Percentiles rank a stretch among this genome's conserved stretches.
These are phyloP conservation scores for Halteria grandinella DNA, from an alignment of 73 alveolate genomes.

Conservation along the genomic window DNA sequence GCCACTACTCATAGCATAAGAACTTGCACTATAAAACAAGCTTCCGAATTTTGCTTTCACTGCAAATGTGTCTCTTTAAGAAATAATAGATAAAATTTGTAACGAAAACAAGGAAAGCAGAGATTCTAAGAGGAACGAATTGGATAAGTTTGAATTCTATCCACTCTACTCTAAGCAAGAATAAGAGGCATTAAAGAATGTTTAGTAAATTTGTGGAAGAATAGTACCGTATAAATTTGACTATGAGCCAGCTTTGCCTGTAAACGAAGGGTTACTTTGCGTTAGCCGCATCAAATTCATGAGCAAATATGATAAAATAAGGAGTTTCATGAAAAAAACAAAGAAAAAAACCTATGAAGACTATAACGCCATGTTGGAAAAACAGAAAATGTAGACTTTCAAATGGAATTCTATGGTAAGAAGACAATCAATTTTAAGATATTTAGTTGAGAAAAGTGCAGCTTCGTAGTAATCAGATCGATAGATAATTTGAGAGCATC, in stretches of 20 bases:
- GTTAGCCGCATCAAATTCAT: not conserved
- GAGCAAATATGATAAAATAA: slow-evolving; percentile 8
- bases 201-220: not conserved
- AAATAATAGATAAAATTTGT: not conserved
- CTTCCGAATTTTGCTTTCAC: not conserved
- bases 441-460: slow-evolving; percentile 11
- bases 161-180: not conserved
- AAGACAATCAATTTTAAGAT: not conserved
- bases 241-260: not conserved
- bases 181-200: not conserved
- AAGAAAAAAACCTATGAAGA: not conserved
- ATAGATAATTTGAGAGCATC: slow-evolving; percentile 11
- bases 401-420: slow-evolving; percentile 40
- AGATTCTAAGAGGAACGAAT: not conserved
- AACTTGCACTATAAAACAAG: not conserved
- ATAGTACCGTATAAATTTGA: not conserved
- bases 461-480: not conserved
- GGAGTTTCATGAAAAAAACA: not conserved
- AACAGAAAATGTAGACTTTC: not conserved
- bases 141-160: not conserved
- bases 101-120: not conserved
- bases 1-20: too few species aligned
- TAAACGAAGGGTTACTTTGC: not conserved
- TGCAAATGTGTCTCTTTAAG: not conserved
- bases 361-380: not conserved